These are phyloP conservation scores for Aspergillus fischeri DNA, from an alignment of 2,329 filamentous ascomycete genomes.

Conservation along the genomic window DNA sequence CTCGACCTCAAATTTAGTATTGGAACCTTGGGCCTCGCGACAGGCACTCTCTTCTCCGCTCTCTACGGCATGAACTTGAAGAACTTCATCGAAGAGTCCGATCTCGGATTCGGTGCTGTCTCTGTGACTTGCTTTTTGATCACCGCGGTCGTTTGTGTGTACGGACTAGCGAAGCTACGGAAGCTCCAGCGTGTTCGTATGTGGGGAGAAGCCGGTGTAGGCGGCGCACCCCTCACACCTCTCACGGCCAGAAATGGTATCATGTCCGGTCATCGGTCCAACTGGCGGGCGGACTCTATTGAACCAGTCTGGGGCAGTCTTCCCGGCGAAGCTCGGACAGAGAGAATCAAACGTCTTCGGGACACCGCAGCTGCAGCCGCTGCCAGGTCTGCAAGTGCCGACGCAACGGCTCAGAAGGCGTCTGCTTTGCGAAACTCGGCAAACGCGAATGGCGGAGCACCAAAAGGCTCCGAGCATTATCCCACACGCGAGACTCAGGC, in stretches of 20 bases:
- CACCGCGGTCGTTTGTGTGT: conserved; percentile 73
- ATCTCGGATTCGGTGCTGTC: conserved; percentile 77
- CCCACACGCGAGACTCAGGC: neutral
- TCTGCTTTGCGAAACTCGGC: neutral
- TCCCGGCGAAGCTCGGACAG: conserved; percentile 36
- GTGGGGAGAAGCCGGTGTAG: conserved; percentile 59
- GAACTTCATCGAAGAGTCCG: conserved; percentile 94
- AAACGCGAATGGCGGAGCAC: neutral
- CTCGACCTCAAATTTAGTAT: conserved; percentile 96
- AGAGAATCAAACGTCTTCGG: conserved; percentile 34
- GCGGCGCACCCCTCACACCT: conserved; percentile 25
- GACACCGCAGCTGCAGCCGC: conserved; percentile 22
- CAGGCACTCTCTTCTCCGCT: conserved; percentile 92
- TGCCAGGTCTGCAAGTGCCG: conserved; percentile 8
- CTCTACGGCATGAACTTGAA: conserved; percentile 99
- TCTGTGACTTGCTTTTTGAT: conserved; percentile 66
- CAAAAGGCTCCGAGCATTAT: neutral
- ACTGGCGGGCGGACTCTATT: conserved; percentile 43
- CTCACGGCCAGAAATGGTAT: conserved; percentile 23
- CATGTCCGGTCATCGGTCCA: conserved; percentile 25
- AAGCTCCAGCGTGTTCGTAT: conserved; percentile 86
- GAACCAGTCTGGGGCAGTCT: conserved; percentile 39
- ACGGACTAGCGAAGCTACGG: conserved; percentile 77
- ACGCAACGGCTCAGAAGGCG: conserved; percentile 9
- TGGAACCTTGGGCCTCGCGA: conserved; percentile 87